Percentiles rank a stretch among this genome's conserved stretches.
phyloP scores from a whole-genome alignment of 2,329 filamentous ascomycete genomes.

The Endoconidiophora polonica region DNA sequence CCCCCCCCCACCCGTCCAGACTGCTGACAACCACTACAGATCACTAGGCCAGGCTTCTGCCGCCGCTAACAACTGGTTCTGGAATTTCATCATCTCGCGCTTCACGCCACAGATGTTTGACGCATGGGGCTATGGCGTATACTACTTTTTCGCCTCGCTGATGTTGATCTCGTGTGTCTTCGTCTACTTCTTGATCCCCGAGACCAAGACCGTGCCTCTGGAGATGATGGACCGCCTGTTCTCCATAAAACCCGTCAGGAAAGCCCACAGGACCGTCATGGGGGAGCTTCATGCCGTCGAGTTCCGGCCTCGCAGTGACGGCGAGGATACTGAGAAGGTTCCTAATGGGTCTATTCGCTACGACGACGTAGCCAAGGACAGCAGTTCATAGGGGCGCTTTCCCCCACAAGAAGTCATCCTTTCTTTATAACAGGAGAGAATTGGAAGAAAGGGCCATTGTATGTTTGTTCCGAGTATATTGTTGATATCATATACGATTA shows the following conservation, averaged over 20 bases:
- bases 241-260: constrained; percentile 27
- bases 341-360: constrained; percentile 9
- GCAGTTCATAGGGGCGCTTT: not conserved
- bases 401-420: too few species aligned
- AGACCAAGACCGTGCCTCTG: constrained; percentile 49
- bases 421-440: too few species aligned
- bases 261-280: constrained; percentile 29
- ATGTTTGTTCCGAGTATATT: too few species aligned
- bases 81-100: constrained; percentile 51
- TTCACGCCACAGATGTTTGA: constrained; percentile 52
- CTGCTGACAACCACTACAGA: not conserved
- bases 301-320: constrained; percentile 19
- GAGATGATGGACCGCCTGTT: constrained; percentile 51
- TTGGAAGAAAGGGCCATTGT: too few species aligned
- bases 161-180: constrained; percentile 42
- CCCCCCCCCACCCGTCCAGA: constrained; percentile 35
- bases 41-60: constrained; percentile 35
- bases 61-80: constrained; percentile 56
- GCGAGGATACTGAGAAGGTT: constrained; percentile 18
- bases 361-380: constrained; percentile 10
- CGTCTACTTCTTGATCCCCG: constrained; percentile 45
- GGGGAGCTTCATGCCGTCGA: constrained; percentile 24
- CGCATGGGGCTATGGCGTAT: constrained; percentile 41
- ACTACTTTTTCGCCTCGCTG: constrained; percentile 48
- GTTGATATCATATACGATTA: too few species aligned